Percentiles rank a stretch among this genome's conserved stretches.
phyloP scores from a whole-genome alignment of 2,329 filamentous ascomycete genomes.

The Leptographium wingfieldii region DNA sequence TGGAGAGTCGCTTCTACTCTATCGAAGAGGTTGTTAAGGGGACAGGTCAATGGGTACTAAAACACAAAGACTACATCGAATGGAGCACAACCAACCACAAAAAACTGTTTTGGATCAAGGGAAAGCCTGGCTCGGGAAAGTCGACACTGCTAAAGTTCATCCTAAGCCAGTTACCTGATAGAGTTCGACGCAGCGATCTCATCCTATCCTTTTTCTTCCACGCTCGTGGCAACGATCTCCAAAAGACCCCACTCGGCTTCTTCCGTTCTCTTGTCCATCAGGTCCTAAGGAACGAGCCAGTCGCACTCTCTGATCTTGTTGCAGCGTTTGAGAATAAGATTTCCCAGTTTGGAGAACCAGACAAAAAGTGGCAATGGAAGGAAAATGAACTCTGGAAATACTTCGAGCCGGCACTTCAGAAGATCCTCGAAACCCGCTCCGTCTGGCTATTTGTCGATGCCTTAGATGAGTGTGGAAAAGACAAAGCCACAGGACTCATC shows the following conservation, averaged over 20 bases:
- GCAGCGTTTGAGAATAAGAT: background rate
- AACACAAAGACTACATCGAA: background rate
- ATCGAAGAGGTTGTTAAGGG: background rate
- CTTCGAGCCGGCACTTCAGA: background rate
- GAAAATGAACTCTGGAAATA: background rate
- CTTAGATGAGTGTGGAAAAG: background rate
- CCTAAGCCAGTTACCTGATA: conserved; percentile 9
- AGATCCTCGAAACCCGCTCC: background rate
- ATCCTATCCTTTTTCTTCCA: conserved; percentile 25
- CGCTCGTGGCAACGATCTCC: conserved; percentile 18
- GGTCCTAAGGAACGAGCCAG: conserved; percentile 15
- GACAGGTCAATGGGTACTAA: background rate
- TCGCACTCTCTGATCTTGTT: conserved; percentile 10
- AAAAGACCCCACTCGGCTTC: conserved; percentile 21
- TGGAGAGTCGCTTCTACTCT: background rate
- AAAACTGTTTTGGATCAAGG: conserved; percentile 25
- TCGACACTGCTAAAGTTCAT: conserved; percentile 20
- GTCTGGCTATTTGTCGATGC: background rate
- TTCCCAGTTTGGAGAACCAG: conserved; percentile 3
- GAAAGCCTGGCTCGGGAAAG: conserved; percentile 20
- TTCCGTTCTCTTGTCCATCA: conserved; percentile 22
- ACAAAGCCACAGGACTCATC: background rate
- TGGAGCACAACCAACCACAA: background rate
- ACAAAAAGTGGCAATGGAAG: background rate
- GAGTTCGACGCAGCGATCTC: background rate